phyloP scores from a whole-genome alignment of 768 basidiomycete species.

The Saitozyma sp. region DNA sequence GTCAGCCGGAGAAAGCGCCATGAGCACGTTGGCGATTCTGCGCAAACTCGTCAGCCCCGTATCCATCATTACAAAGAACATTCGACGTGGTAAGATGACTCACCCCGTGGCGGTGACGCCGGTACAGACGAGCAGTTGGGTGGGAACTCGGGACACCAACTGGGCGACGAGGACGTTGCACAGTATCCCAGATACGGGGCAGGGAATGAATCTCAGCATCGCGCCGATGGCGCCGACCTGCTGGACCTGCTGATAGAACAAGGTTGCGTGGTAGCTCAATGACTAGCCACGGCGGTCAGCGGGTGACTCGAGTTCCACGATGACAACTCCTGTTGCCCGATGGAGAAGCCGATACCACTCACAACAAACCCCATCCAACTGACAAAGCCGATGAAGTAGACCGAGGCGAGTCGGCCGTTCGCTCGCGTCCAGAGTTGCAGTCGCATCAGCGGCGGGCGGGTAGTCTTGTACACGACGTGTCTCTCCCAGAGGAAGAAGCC shows the following conservation, averaged over 20 bases:
- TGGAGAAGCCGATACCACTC: conserved; percentile 10
- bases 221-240: conserved; percentile 18
- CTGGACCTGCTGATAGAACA: conserved; percentile 33
- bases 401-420: conserved; percentile 38
- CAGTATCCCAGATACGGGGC: conserved; percentile 33
- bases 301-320: background rate
- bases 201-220: conserved; percentile 39
- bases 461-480: conserved; percentile 58
- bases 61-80: too few relatives aligned
- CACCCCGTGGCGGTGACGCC: conserved; percentile 48
- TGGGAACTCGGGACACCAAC: conserved; percentile 39
- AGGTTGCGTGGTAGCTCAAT: conserved; percentile 31
- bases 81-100: conserved; percentile 7
- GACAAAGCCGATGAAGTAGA: conserved; percentile 39
- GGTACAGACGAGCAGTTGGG: conserved; percentile 45
- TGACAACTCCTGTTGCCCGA: background rate
- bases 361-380: conserved; percentile 43
- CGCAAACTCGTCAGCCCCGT: too few relatives aligned
- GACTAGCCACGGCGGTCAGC: conserved; percentile 14
- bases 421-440: conserved; percentile 47
- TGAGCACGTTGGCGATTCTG: conserved; percentile 36
- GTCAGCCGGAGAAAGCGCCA: conserved; percentile 26
- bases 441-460: conserved; percentile 44
- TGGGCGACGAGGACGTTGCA: conserved; percentile 49
- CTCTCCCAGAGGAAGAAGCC: conserved; percentile 69